Conservation (phyloP, 2,329 filamentous ascomycete species). For the Domatiomyces globalis region DNA sequence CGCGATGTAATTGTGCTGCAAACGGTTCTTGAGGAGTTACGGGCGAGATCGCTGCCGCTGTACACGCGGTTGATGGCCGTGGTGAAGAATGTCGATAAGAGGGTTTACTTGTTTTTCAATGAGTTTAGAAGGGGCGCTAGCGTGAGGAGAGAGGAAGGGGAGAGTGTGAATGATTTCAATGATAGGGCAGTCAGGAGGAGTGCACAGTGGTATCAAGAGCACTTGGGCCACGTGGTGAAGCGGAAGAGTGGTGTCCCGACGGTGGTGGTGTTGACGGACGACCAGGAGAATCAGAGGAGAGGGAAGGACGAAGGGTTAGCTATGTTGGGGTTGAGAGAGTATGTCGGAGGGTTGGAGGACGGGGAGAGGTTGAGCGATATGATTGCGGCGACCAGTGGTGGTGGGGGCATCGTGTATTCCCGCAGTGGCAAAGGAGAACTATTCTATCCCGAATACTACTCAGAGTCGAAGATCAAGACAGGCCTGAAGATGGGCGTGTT, state of each 20-base stretch:
- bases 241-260: conserved; percentile 45
- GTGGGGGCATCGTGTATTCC: conserved; percentile 34
- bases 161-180: conserved; percentile 92
- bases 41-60: conserved; percentile 81
- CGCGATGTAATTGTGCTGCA: conserved; percentile 95
- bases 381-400: conserved; percentile 68
- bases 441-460: conserved; percentile 80
- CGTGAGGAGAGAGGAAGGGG: conserved; percentile 56
- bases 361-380: conserved; percentile 79
- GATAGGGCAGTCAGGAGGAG: conserved; percentile 79
- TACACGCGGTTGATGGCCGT: conserved; percentile 86
- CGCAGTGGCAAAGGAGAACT: conserved; percentile 54
- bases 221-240: conserved; percentile 49
- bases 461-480: conserved; percentile 84
- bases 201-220: conserved; percentile 78
- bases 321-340: conserved; percentile 55
- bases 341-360: conserved; percentile 72
- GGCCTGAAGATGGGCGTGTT: conserved; percentile 76
- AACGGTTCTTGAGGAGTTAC: conserved; percentile 89
- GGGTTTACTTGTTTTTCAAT: conserved; percentile 98
- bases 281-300: conserved; percentile 73
- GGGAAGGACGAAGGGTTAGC: conserved; percentile 61
- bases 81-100: conserved; percentile 90
- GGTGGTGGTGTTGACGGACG: conserved; percentile 87
- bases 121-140: conserved; percentile 92